These are phyloP conservation scores for Myriosclerotinia duriaeana DNA, from an alignment of 2,329 filamentous ascomycete species.

Conservation along the genomic window DNA sequence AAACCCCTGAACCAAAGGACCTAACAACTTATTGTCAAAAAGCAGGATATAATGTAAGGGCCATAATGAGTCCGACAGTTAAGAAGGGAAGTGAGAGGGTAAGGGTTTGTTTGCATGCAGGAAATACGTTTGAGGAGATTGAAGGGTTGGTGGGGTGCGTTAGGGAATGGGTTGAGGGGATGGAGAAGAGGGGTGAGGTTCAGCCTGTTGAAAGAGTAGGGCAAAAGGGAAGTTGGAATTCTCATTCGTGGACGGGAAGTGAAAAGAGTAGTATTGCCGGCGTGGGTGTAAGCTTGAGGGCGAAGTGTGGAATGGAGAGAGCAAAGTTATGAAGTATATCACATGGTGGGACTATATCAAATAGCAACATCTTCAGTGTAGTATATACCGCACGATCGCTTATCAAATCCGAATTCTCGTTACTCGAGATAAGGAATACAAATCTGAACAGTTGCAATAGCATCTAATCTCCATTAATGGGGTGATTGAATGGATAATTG, in stretches of 20 bases:
- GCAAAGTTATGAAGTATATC: not conserved
- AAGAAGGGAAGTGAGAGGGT: constrained; percentile 62
- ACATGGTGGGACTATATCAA: not conserved
- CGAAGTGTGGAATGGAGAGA: not conserved
- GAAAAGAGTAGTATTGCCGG: not conserved
- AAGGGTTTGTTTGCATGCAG: constrained; percentile 66
- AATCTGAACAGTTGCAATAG: no score
- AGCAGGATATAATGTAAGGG: constrained; percentile 58
- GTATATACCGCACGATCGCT: not conserved
- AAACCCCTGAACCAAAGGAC: constrained; percentile 57
- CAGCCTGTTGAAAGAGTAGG: not conserved
- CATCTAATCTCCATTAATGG: no score
- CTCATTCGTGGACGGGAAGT: not conserved
- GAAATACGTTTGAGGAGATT: constrained; percentile 59
- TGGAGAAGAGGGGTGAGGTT: constrained; percentile 7
- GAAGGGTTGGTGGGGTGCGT: constrained; percentile 46
- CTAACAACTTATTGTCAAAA: constrained; percentile 61
- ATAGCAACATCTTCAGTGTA: not conserved
- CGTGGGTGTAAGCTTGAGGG: not conserved
- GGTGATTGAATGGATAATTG: no score
- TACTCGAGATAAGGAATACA: no score
- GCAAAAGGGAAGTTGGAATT: no score
- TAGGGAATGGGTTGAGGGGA: constrained; percentile 30
- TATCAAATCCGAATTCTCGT: no score
- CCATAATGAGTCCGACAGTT: constrained; percentile 69